Evolutionary conservation across 2,329 filamentous ascomycete species (phyloP), one percentile per base, ranked within the genome.

Genomic region (Ceratocystis huliohia): DNA sequence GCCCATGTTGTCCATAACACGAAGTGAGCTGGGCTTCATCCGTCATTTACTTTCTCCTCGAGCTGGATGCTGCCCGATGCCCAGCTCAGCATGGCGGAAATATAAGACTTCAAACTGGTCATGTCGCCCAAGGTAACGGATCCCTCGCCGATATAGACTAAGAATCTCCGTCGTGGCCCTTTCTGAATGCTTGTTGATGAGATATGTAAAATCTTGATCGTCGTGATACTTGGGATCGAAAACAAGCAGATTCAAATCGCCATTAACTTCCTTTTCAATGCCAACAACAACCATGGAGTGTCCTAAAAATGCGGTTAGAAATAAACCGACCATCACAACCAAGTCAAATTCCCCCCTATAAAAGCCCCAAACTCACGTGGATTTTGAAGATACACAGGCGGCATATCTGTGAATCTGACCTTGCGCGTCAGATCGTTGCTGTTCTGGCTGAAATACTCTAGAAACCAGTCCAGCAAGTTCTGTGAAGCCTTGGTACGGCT

Each of bases 281-380:
- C 93, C 93, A 65, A 97, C 80, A 64, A 97, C 91, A 0, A 91
- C 96, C 78, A 96, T 80, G 1, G 92, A 96, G 74, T 97, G 93
- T 2, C 91, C 90, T 81, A 30, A 45, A 37, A 17, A 22, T 3
- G 28, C 33, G 33, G 33, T 37, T 37, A 37, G 20, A 53, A 25
- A 53, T 25, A 53, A 37, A 37, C 33, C 10, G 8, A 37, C 7
- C 10, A 37, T 3, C 33, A 37, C 33, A 37, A 7, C 33, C 33
- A 37, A 3, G 33, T 10, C 33, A 37, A 37, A 10, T 50, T 22
- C 3, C 7, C 46, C 20, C 20, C 46, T 50, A 8, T 28, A n/a
- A 13, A 2, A 30, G 7, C 10, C 30, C 41, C 6, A 61, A 37
- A 69, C 74, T 67, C 77, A 85, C 86, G 87, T 69, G 85, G 84